Conservation (phyloP, 805 yeast species). For the Candida chilensis region DNA sequence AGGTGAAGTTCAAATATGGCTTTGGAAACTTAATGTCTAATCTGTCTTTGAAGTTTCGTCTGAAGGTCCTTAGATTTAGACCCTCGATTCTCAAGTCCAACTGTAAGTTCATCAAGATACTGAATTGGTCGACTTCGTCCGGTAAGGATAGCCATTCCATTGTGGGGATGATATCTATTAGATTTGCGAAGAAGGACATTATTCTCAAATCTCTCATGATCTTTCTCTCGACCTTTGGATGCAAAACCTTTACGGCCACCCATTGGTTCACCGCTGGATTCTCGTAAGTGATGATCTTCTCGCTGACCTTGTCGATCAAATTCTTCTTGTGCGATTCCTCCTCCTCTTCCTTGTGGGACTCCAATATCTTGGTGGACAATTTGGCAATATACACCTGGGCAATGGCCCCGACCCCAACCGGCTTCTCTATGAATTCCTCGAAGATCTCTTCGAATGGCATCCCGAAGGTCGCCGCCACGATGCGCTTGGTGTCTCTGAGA, state of each 20-base stretch:
- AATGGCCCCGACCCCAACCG: slow-evolving; percentile 96
- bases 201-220: slow-evolving; percentile 77
- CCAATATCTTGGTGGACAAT: slow-evolving; percentile 36
- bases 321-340: slow-evolving; percentile 5
- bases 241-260: slow-evolving; percentile 90
- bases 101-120: slow-evolving; percentile 79
- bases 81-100: slow-evolving; percentile 88
- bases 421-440: slow-evolving; percentile 64
- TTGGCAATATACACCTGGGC: slow-evolving; percentile 89
- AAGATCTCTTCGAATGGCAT: slow-evolving; percentile 65
- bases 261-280: slow-evolving; percentile 32
- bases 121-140: slow-evolving; percentile 85
- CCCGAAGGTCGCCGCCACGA: slow-evolving; percentile 53
- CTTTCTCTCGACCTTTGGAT: slow-evolving; percentile 70
- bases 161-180: slow-evolving; percentile 71
- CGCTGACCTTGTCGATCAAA: not conserved
- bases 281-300: slow-evolving; percentile 5
- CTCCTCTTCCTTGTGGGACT: slow-evolving; percentile 19
- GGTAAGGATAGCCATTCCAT: slow-evolving; percentile 98
- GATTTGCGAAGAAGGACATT: slow-evolving; percentile 71
- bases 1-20: slow-evolving; percentile 57
- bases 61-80: slow-evolving; percentile 63
- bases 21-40: slow-evolving; percentile 72
- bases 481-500: slow-evolving; percentile 45
- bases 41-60: slow-evolving; percentile 50